phyloP scores from a whole-genome alignment of 2,329 filamentous ascomycete species.

The Aspergillus brunneoviolaceus region DNA sequence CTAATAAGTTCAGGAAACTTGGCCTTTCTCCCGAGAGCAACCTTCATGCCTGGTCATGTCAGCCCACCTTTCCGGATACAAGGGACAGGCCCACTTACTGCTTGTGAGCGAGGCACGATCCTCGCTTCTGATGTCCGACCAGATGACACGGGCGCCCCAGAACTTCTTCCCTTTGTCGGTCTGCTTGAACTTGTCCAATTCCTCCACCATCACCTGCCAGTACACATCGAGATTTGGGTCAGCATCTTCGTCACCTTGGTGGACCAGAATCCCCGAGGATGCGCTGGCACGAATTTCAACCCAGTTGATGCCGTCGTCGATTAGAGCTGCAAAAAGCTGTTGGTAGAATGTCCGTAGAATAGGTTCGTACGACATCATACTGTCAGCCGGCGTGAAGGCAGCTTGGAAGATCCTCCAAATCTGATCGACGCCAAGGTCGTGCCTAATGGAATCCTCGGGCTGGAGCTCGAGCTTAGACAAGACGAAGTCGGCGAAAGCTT shows the following conservation, averaged over 20 bases:
- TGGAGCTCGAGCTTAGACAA: slow-evolving; percentile 70
- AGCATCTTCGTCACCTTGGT: slow-evolving; percentile 64
- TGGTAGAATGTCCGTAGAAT: slow-evolving; percentile 74
- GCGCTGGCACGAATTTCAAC: slow-evolving; percentile 78
- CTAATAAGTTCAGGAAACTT: slow-evolving; percentile 74
- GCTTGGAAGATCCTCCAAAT: slow-evolving; percentile 79
- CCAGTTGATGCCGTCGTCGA: slow-evolving; percentile 77
- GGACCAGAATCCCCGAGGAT: slow-evolving; percentile 64
- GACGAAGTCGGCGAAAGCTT: slow-evolving; percentile 73
- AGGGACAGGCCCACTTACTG: slow-evolving; percentile 2
- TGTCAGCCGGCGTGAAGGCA: slow-evolving; percentile 69
- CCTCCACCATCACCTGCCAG: slow-evolving; percentile 65
- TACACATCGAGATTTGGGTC: slow-evolving; percentile 68
- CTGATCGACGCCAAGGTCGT: slow-evolving; percentile 79
- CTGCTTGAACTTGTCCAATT: slow-evolving; percentile 70
- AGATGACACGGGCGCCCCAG: slow-evolving; percentile 80
- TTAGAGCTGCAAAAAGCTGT: slow-evolving; percentile 65
- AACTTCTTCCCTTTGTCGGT: slow-evolving; percentile 69
- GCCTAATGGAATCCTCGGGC: slow-evolving; percentile 67
- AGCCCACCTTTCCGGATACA: background rate
- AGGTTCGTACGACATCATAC: slow-evolving; percentile 80
- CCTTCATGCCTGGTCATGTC: slow-evolving; percentile 65
- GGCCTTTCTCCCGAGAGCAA: slow-evolving; percentile 77
- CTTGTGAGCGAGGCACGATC: slow-evolving; percentile 4
- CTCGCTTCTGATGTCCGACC: slow-evolving; percentile 66